Evolutionary conservation across 2,329 filamentous ascomycete species (phyloP).

Genomic region (Curvularia sp.): DNA sequence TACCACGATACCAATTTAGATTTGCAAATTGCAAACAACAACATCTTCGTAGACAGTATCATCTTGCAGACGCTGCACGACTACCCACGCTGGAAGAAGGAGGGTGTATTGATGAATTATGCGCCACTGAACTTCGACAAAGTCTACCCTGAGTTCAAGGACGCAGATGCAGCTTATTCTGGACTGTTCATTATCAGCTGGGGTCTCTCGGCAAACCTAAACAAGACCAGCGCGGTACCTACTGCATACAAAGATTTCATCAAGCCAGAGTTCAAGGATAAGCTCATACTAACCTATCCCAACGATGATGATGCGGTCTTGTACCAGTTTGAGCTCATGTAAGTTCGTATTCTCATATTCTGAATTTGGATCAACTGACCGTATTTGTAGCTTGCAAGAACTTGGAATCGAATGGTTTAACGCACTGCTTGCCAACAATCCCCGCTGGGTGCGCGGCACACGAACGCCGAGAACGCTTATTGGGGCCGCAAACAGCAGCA

Average conservation of each 20-base stretch:
- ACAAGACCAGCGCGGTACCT: conserved; percentile 42
- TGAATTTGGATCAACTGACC: not conserved
- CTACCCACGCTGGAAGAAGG: conserved; percentile 59
- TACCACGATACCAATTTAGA: conserved; percentile 61
- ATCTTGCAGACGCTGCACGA: conserved; percentile 61
- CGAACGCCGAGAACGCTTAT: conserved; percentile 53
- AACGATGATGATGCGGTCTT: conserved; percentile 66
- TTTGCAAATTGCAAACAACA: conserved; percentile 50
- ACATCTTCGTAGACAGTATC: conserved; percentile 53
- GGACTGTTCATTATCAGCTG: conserved; percentile 52
- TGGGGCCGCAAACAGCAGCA: conserved; percentile 29
- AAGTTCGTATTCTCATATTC: conserved; percentile 3
- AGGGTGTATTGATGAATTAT: conserved; percentile 59
- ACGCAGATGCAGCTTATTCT: conserved; percentile 54
- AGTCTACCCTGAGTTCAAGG: conserved; percentile 54
- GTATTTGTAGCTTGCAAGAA: conserved; percentile 33
- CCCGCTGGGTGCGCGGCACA: conserved; percentile 62
- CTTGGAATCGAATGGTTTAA: conserved; percentile 59
- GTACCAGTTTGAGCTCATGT: conserved; percentile 59
- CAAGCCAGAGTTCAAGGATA: conserved; percentile 58
- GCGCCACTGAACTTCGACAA: conserved; percentile 57
- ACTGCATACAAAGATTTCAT: conserved; percentile 55
- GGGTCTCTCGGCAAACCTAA: conserved; percentile 49
- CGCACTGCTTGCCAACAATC: conserved; percentile 57
- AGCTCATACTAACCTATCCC: conserved; percentile 57